These are phyloP conservation scores for Chaetoceros tenuissimus DNA, from an alignment of 108 stramenopile species.

Conservation along the genomic window DNA sequence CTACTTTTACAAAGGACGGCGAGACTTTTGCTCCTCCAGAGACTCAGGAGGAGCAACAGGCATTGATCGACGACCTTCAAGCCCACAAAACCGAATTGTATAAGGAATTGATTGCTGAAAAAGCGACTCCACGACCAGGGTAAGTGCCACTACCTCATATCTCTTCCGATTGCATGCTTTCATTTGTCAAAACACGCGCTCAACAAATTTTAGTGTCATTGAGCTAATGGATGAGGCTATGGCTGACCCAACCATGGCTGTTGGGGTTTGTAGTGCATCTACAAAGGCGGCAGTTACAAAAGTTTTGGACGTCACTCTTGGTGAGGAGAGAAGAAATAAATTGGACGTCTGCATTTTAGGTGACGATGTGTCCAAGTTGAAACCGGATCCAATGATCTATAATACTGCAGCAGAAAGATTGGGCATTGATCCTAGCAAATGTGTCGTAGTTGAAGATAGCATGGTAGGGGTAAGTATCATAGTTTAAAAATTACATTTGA, in stretches of 20 bases:
- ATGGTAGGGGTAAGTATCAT: no score
- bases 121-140: slow-evolving; percentile 68
- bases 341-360: slow-evolving; percentile 82
- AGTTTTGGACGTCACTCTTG: slow-evolving; percentile 69
- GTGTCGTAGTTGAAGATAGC: slow-evolving; percentile 86
- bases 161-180: no score
- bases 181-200: no score
- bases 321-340: slow-evolving; percentile 50
- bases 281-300: slow-evolving; percentile 80
- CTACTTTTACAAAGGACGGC: slow-evolving; percentile 18
- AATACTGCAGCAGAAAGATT: slow-evolving; percentile 59
- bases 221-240: slow-evolving; percentile 84
- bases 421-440: slow-evolving; percentile 39
- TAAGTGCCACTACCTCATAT: no score
- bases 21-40: slow-evolving; percentile 40
- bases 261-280: slow-evolving; percentile 87
- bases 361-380: slow-evolving; percentile 78
- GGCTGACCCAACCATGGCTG: slow-evolving; percentile 58
- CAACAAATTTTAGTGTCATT: no score
- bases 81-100: slow-evolving; percentile 80
- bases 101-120: slow-evolving; percentile 58
- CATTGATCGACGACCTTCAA: slow-evolving; percentile 73
- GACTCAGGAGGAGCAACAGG: slow-evolving; percentile 48
- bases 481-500: no score
- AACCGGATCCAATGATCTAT: slow-evolving; percentile 86